phyloP scores from a whole-genome alignment of 345 rosid genomes.

The Anacardium occidentale region DNA sequence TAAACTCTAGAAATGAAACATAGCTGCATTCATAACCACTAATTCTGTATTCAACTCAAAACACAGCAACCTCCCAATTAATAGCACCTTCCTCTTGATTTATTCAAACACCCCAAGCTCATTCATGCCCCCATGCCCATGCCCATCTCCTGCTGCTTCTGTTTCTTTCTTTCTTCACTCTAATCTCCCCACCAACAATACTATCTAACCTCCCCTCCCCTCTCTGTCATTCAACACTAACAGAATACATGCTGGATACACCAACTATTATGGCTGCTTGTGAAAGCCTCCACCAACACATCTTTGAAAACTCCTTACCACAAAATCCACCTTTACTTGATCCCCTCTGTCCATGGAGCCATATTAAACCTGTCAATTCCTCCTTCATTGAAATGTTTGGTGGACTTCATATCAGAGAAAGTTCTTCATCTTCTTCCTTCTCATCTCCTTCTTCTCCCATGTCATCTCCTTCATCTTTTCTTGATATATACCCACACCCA shows the following conservation, averaged over 20 bases:
- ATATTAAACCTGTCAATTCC: constrained; percentile 42
- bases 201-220: not conserved
- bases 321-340: constrained; percentile 52
- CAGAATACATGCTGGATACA: constrained; percentile 7
- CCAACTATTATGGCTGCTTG: constrained; percentile 60
- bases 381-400: constrained; percentile 70
- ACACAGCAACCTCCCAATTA: constrained; percentile 25
- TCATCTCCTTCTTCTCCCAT: not conserved
- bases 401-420: constrained; percentile 66
- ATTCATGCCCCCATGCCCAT: not conserved
- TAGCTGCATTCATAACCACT: constrained; percentile 30
- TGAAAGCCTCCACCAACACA: constrained; percentile 64
- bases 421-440: constrained; percentile 17
- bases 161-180: not conserved
- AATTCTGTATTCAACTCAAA: constrained; percentile 41
- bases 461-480: constrained; percentile 12
- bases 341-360: constrained; percentile 66
- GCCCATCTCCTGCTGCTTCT: no score
- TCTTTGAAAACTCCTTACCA: constrained; percentile 47
- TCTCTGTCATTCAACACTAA: not conserved
- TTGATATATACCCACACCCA: constrained; percentile 12
- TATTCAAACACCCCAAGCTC: constrained; percentile 21
- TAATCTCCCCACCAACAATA: not conserved
- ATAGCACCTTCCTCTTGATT: constrained; percentile 35
- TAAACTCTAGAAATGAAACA: constrained; percentile 38